These are phyloP conservation scores for Ascomycota sp. DNA, from an alignment of 2,329 filamentous ascomycete genomes.

Conservation along the genomic window DNA sequence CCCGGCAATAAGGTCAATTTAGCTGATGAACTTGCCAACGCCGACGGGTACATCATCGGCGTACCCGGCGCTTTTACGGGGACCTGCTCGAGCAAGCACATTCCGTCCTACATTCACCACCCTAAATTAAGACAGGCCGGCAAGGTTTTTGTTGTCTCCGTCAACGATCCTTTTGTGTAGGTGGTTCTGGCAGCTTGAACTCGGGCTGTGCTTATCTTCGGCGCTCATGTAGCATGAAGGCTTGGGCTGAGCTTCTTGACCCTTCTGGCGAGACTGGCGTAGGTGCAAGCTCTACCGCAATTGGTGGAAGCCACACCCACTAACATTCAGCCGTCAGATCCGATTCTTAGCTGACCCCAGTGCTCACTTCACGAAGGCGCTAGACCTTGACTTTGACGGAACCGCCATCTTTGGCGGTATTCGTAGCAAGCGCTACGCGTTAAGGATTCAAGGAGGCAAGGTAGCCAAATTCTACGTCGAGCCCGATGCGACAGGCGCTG, in stretches of 20 bases:
- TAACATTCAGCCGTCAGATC: constrained; percentile 29
- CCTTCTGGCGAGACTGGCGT: constrained; percentile 53
- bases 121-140: constrained; percentile 58
- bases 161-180: constrained; percentile 90
- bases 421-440: constrained; percentile 71
- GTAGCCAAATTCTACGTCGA: constrained; percentile 65
- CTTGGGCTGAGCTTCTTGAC: constrained; percentile 62
- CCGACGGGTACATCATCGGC: constrained; percentile 63
- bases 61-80: constrained; percentile 57
- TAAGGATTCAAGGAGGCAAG: constrained; percentile 65
- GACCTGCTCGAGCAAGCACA: constrained; percentile 39
- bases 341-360: constrained; percentile 73
- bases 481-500: constrained; percentile 66
- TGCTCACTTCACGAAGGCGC: constrained; percentile 56
- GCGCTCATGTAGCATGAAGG: constrained; percentile 49
- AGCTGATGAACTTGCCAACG: constrained; percentile 46
- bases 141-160: constrained; percentile 69
- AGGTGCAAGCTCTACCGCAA: constrained; percentile 15
- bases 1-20: constrained; percentile 83
- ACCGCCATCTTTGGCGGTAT: constrained; percentile 57
- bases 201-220: background rate
- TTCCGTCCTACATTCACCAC: constrained; percentile 71
- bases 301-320: background rate
- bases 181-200: constrained; percentile 11
- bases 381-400: constrained; percentile 66